These are phyloP conservation scores for Gossypium gossypioides DNA, from an alignment of 441 rosid genomes.

Conservation along the genomic window DNA sequence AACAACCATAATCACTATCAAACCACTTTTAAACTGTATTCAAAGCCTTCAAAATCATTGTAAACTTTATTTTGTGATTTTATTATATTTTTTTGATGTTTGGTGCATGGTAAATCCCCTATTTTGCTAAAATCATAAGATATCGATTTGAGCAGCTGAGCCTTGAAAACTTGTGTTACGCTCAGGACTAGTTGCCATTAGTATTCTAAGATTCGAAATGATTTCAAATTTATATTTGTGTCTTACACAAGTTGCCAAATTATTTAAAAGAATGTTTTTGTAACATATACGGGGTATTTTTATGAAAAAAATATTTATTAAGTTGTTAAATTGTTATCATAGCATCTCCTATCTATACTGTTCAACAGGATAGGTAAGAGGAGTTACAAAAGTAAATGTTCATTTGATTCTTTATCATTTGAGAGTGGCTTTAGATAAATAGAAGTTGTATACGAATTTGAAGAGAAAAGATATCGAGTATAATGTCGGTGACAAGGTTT, in stretches of 20 bases:
- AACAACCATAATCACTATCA: neutral
- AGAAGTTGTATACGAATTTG: neutral
- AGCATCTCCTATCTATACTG: neutral
- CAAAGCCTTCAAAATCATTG: neutral
- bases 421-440: neutral
- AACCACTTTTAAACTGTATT: neutral
- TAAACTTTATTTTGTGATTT: neutral
- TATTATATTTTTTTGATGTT: too few species aligned
- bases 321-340: neutral
- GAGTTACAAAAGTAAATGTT: neutral
- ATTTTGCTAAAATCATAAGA: neutral
- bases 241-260: neutral
- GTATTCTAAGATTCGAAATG: neutral
- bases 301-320: neutral
- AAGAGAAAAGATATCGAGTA: neutral
- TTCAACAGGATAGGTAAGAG: neutral
- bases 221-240: too few species aligned
- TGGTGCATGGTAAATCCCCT: neutral
- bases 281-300: neutral
- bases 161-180: neutral
- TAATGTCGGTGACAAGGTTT: neutral
- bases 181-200: too few species aligned
- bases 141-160: neutral
- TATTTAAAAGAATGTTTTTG: neutral
- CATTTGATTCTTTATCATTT: neutral